Conservation (phyloP, 2,329 filamentous ascomycete genomes). For the Alternaria burnsii region DNA sequence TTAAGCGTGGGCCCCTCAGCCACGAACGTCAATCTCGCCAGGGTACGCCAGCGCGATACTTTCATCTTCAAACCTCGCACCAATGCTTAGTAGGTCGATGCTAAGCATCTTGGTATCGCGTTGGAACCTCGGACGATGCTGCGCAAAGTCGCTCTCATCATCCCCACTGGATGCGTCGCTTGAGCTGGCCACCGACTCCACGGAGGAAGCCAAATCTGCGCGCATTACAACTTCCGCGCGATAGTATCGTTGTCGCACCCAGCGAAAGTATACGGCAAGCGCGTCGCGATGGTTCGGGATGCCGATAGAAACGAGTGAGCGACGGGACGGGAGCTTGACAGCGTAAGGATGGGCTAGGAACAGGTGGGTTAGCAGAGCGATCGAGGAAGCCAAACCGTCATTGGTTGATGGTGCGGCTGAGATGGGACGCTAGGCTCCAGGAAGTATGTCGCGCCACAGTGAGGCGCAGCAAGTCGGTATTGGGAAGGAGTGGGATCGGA, state of each 20-base stretch:
- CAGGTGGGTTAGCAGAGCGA: constrained; percentile 8
- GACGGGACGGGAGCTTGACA: constrained; percentile 16
- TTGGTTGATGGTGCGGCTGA: not conserved
- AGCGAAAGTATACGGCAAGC: constrained; percentile 35
- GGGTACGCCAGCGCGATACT: constrained; percentile 3
- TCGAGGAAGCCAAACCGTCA: not conserved
- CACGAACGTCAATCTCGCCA: constrained; percentile 16
- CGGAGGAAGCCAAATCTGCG: not conserved
- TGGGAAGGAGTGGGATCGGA: not conserved
- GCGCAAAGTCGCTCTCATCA: not conserved
- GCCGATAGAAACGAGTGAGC: constrained; percentile 29
- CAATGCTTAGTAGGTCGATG: constrained; percentile 11
- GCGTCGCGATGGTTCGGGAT: constrained; percentile 32
- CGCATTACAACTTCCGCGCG: not conserved
- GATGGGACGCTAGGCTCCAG: not conserved
- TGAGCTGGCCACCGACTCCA: not conserved
- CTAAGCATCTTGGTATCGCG: not conserved
- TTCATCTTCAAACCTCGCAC: constrained; percentile 12
- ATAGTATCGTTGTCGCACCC: constrained; percentile 28
- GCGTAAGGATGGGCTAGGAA: constrained; percentile 8
- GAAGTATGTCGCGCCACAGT: not conserved
- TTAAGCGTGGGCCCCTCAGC: constrained; percentile 3
- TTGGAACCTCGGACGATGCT: not conserved
- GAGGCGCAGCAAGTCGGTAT: not conserved
- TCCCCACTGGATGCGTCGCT: not conserved